Evolutionary conservation across 1,284 basidiomycete genomes (phyloP).

Genomic region (Tremellales sp.): DNA sequence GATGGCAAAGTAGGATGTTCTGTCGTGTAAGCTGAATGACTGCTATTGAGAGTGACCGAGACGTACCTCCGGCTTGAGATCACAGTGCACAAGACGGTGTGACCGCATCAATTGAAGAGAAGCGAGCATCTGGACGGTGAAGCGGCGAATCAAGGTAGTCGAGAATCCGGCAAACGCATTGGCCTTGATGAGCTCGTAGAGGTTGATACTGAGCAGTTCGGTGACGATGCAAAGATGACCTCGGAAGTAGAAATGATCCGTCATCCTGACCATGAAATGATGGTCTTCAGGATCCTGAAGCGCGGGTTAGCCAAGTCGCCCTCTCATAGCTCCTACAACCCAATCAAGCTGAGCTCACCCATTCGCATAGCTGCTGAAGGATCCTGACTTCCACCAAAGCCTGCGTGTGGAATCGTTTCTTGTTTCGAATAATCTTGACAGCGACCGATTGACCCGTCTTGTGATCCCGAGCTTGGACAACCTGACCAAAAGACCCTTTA

Average conservation of each 20-base stretch:
- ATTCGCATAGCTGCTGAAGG: slow-evolving; percentile 90
- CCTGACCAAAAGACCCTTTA: slow-evolving; percentile 98
- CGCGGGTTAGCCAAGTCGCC: too few species aligned
- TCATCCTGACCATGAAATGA: slow-evolving; percentile 97
- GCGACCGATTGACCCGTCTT: slow-evolving; percentile 94
- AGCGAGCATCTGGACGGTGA: slow-evolving; percentile 91
- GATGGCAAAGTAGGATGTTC: slow-evolving; percentile 94
- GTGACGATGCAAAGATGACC: slow-evolving; percentile 98
- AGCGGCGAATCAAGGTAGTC: slow-evolving; percentile 87
- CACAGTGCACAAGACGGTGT: slow-evolving; percentile 98
- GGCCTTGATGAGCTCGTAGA: slow-evolving; percentile 99
- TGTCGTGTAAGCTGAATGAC: slow-evolving; percentile 40
- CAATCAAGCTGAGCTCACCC: slow-evolving; percentile 59
- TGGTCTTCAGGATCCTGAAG: slow-evolving; percentile 90
- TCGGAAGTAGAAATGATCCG: slow-evolving; percentile 97
- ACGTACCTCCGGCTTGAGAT: slow-evolving; percentile 90
- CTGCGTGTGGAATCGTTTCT: slow-evolving; percentile 98
- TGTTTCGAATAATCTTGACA: slow-evolving; percentile 99
- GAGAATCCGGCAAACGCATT: slow-evolving; percentile 98
- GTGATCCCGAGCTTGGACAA: slow-evolving; percentile 93
- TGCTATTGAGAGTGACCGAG: background rate
- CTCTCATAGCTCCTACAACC: slow-evolving; percentile 1
- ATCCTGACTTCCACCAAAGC: slow-evolving; percentile 99
- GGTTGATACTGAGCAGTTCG: slow-evolving; percentile 95
- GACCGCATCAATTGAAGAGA: slow-evolving; percentile 90